Conservation (phyloP, 257 asterid species). For the Solanum paucissectum region DNA sequence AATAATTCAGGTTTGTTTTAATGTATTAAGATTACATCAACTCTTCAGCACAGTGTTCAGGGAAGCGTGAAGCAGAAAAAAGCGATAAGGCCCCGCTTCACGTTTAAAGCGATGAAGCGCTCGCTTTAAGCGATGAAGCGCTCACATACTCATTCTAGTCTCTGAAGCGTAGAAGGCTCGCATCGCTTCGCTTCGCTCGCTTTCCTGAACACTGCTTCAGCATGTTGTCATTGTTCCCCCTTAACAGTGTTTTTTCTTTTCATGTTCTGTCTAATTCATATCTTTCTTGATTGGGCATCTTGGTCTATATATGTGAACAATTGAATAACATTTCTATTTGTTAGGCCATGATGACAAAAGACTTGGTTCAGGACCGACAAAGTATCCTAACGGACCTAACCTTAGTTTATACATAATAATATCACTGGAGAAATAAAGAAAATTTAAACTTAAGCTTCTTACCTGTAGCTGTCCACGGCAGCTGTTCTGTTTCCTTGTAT, state of each 20-base stretch:
- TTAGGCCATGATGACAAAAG: not conserved
- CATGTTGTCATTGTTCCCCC: not conserved
- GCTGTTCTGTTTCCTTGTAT: conserved; percentile 89
- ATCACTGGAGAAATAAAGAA: not conserved
- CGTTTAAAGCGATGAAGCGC: too few relatives aligned
- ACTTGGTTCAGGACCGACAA: not conserved
- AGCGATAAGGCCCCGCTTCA: too few relatives aligned
- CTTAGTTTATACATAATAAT: not conserved
- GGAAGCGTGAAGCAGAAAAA: too few relatives aligned
- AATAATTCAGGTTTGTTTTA: not conserved
- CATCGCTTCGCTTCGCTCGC: too few relatives aligned
- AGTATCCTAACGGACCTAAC: not conserved
- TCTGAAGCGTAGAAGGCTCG: too few relatives aligned
- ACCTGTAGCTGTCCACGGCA: conserved; percentile 83
- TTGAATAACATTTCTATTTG: not conserved
- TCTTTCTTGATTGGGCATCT: not conserved
- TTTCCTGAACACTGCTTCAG: not conserved
- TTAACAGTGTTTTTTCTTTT: not conserved
- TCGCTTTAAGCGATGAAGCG: too few relatives aligned
- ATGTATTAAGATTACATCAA: not conserved
- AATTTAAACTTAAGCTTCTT: not conserved
- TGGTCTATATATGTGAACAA: not conserved
- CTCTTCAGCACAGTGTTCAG: not conserved
- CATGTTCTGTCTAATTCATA: not conserved
- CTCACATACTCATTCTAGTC: too few relatives aligned